Percentiles rank a stretch among this genome's conserved stretches.
Evolutionary conservation across 2,329 filamentous ascomycete genomes (phyloP).

Genomic region (Neophaeococcomyces mojaviensis): DNA sequence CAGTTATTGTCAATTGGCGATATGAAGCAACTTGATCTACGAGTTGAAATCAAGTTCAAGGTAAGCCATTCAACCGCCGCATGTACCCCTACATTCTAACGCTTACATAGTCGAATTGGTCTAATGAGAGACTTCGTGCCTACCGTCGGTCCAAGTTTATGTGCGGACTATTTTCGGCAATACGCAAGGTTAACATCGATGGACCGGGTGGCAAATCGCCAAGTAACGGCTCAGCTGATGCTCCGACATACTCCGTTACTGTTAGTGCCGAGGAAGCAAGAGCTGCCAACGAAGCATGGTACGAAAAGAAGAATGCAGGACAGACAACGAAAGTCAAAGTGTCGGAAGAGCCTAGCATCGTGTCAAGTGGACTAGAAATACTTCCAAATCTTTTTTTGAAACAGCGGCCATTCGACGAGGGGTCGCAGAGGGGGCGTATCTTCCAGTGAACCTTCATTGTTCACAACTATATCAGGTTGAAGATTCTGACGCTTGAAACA

Average conservation of each 20-base stretch:
- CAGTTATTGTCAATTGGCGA: conserved; percentile 26
- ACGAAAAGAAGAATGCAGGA: too few relatives aligned
- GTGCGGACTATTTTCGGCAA: conserved; percentile 14
- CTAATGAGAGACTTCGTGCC: conserved; percentile 5
- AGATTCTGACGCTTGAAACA: too few relatives aligned
- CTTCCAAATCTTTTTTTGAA: too few relatives aligned
- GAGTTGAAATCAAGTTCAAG: conserved; percentile 29
- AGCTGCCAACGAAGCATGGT: too few relatives aligned
- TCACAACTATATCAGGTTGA: too few relatives aligned
- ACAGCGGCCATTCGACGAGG: too few relatives aligned
- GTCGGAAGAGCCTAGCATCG: too few relatives aligned
- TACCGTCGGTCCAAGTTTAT: conserved; percentile 17
- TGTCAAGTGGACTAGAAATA: too few relatives aligned
- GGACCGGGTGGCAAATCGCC: conserved; percentile 10
- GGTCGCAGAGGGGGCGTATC: too few relatives aligned
- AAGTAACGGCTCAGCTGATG: conserved; percentile 7
- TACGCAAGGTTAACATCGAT: conserved; percentile 15
- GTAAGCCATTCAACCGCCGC: conserved; percentile 62
- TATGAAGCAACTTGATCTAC: conserved; percentile 26
- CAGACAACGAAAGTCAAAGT: too few relatives aligned
- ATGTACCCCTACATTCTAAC: conserved; percentile 77
- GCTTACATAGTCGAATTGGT: conserved; percentile 50
- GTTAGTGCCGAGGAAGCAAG: background rate
- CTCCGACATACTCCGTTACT: conserved; percentile 12
- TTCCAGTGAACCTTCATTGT: too few relatives aligned